Conservation (phyloP, 306 rosid genomes). For the Fragaria ananassa region DNA sequence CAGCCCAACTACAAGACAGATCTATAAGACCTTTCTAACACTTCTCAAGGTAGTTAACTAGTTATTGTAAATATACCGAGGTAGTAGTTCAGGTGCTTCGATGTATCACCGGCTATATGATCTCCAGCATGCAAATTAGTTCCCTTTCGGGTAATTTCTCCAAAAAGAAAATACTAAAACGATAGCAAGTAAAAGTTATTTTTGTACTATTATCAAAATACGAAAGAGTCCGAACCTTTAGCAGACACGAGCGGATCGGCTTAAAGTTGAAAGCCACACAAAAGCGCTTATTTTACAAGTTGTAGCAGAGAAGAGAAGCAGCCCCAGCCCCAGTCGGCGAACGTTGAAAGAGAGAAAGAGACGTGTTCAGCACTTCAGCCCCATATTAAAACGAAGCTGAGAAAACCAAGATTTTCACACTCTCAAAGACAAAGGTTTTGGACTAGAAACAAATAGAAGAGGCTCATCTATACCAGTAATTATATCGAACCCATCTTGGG, state of each 20-base stretch:
- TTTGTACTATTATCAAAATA: too few species aligned
- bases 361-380: neutral
- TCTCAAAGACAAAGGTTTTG: neutral
- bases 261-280: neutral
- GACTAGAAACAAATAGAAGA: neutral
- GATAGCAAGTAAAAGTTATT: too few species aligned
- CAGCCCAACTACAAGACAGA: neutral
- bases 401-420: constrained; percentile 5
- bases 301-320: neutral
- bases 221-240: neutral
- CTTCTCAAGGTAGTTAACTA: too few species aligned
- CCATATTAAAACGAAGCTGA: constrained; percentile 4
- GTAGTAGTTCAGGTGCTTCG: too few species aligned
- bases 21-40: too few species aligned
- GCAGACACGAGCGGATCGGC: neutral
- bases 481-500: neutral
- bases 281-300: neutral
- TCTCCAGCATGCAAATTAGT: too few species aligned
- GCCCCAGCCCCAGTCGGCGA: neutral
- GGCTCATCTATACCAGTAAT: neutral
- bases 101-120: too few species aligned
- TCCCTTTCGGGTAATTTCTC: too few species aligned
- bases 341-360: neutral
- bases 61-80: too few species aligned
- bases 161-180: too few species aligned